phyloP scores from a whole-genome alignment of 2,329 filamentous ascomycete species.

The Exophiala mesophila region DNA sequence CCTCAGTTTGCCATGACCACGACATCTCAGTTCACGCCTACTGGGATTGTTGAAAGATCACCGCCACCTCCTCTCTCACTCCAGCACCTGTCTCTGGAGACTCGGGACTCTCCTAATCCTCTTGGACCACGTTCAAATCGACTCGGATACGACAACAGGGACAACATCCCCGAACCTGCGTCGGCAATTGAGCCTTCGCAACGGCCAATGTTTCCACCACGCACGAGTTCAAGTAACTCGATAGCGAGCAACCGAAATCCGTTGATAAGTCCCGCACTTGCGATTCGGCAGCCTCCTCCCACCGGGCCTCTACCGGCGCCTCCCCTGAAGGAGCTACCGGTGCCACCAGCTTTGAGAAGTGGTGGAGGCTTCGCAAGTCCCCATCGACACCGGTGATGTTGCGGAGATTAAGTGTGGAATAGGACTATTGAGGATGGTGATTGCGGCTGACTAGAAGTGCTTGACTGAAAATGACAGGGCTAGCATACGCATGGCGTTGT shows the following conservation, averaged over 20 bases:
- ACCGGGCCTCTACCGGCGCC: slow-evolving; percentile 56
- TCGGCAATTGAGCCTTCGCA: slow-evolving; percentile 37
- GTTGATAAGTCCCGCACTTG: slow-evolving; percentile 54
- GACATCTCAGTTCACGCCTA: slow-evolving; percentile 19
- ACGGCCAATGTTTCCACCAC: slow-evolving; percentile 36
- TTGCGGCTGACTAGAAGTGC: neutral
- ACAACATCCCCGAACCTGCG: slow-evolving; percentile 32
- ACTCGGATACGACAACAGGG: slow-evolving; percentile 17
- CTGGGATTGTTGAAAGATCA: slow-evolving; percentile 29
- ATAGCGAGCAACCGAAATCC: slow-evolving; percentile 24
- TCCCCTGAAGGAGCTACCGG: slow-evolving; percentile 33
- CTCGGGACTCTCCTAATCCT: slow-evolving; percentile 32
- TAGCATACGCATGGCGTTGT: neutral
- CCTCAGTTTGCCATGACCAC: slow-evolving; percentile 32
- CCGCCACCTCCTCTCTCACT: slow-evolving; percentile 36
- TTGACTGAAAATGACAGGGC: neutral
- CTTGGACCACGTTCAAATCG: slow-evolving; percentile 24
- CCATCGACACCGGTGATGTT: slow-evolving; percentile 15
- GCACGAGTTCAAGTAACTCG: slow-evolving; percentile 33
- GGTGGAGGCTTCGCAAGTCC: slow-evolving; percentile 21
- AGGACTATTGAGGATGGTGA: too few relatives aligned
- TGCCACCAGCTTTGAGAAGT: slow-evolving; percentile 16
- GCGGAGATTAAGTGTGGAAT: too few relatives aligned
- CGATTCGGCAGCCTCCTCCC: slow-evolving; percentile 58
- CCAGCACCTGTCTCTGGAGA: slow-evolving; percentile 42